phyloP scores from a whole-genome alignment of 257 asterid species.

The Cynanchum wilfordii region DNA sequence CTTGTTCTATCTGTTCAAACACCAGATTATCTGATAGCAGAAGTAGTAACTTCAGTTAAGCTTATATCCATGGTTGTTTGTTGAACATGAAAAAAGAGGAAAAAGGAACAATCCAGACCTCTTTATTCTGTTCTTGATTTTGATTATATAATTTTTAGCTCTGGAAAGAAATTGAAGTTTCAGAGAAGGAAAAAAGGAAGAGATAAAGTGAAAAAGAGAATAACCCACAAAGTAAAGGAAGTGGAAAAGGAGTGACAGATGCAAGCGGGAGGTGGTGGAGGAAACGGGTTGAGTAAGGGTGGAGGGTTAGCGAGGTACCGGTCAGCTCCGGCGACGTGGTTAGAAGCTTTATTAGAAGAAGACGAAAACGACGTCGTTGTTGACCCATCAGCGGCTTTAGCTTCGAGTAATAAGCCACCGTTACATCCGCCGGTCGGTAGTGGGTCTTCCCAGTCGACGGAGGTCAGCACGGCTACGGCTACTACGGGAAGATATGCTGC shows the following conservation, averaged over 20 bases:
- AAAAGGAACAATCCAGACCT: not conserved
- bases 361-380: slow-evolving; percentile 52
- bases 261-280: slow-evolving; percentile 66
- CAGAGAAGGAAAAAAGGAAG: not conserved
- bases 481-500: slow-evolving; percentile 27
- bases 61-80: not conserved
- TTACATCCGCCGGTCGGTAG: slow-evolving; percentile 25
- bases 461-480: slow-evolving; percentile 23
- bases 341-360: slow-evolving; percentile 87
- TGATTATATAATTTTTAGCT: not conserved
- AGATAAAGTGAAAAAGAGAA: not conserved
- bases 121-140: not conserved
- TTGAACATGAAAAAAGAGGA: not conserved
- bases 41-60: not conserved
- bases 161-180: not conserved
- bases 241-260: slow-evolving; percentile 32
- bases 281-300: slow-evolving; percentile 38
- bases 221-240: not conserved
- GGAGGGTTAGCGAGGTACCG: slow-evolving; percentile 65
- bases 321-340: slow-evolving; percentile 93
- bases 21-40: not conserved
- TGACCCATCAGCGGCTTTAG: slow-evolving; percentile 31
- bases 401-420: slow-evolving; percentile 21
- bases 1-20: not conserved
- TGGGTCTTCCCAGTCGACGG: not conserved